These are phyloP conservation scores for Tricholoma furcatifolium DNA, from an alignment of 768 basidiomycete species.

Conservation along the genomic window DNA sequence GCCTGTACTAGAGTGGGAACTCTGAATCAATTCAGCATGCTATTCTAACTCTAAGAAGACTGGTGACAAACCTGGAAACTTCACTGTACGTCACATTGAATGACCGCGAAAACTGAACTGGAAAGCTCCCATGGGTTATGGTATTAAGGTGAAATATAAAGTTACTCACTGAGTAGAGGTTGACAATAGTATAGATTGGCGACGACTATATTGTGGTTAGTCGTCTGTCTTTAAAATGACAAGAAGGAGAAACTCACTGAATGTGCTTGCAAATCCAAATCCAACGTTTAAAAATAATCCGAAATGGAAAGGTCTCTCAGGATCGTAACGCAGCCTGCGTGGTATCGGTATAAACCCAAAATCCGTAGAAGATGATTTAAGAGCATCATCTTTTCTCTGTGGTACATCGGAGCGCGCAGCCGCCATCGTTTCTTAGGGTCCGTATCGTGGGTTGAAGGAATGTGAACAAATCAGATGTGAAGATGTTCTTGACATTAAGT, in stretches of 20 bases:
- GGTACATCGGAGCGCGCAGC: too few species aligned
- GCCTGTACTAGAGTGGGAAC: constrained; percentile 12
- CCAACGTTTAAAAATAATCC: constrained; percentile 9
- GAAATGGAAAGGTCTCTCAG: constrained; percentile 5
- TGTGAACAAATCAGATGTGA: too few species aligned
- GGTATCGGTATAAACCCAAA: constrained; percentile 9
- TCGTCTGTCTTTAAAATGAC: background rate
- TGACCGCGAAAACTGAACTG: constrained; percentile 8
- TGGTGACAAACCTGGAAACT: constrained; percentile 7
- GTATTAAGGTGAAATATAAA: background rate
- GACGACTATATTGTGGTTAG: background rate
- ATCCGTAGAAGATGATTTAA: background rate
- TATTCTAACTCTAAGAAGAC: background rate
- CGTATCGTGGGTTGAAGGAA: too few species aligned
- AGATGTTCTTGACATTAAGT: too few species aligned
- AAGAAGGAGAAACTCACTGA: background rate
- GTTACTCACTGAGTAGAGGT: constrained; percentile 4
- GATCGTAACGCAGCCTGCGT: constrained; percentile 9
- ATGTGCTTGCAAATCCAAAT: constrained; percentile 8
- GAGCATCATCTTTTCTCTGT: too few species aligned
- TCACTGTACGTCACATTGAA: constrained; percentile 5
- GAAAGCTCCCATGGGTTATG: background rate
- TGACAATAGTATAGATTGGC: constrained; percentile 11
- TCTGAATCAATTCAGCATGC: background rate
- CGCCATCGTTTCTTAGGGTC: too few species aligned